Evolutionary conservation across 306 rosid species (phyloP), one percentile per base, ranked within the genome.

Genomic region (Begonia masoniana): DNA sequence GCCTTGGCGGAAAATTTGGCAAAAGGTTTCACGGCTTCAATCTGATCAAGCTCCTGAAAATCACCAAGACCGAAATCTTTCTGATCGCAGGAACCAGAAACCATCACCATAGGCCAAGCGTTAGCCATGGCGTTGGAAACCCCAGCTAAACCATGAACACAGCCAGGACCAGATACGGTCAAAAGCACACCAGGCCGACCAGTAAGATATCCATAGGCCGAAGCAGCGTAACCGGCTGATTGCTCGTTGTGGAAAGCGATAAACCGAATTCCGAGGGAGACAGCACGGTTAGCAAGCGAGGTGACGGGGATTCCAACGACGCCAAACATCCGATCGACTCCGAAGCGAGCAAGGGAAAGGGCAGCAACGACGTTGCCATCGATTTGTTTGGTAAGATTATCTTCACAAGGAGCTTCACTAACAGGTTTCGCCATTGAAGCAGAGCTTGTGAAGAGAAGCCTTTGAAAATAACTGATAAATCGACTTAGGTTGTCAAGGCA

Each of bases 221-320:
- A 83, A 57, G 99, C 99, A 24, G 99, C 96, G 51, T 91, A 91
- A 1, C 99, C 99, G 1, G 96, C 99, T 15, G 96, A 86, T 11
- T 91, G 99, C 67, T 91, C 99, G 64, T 91, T 91, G 68, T 91
- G 99, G 68, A 91, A 91, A 11, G 88, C 85, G 6, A 91, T 47
- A 47, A 91, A 91, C 24, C 96, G 84, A 45, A 91, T 67, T 9
- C 99, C 99, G 12, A 75, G 74, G 4, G 86, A 64, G 7, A 91
- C 96, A 2, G 96, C 92, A 11, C 99, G 82, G 56, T 60, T 85
- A 2, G 99, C 96, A n/a, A 91, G 68, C 13, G 96, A 75, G 7
- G 99, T 91, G 0, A 91, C 99, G 0, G 99, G 99, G 45, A 91
- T 91, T 2, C 99, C 99, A 3, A 91, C 96, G 4, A 91, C 99